Evolutionary conservation across 768 basidiomycete species (phyloP).

Genomic region (Suillus brevipes): DNA sequence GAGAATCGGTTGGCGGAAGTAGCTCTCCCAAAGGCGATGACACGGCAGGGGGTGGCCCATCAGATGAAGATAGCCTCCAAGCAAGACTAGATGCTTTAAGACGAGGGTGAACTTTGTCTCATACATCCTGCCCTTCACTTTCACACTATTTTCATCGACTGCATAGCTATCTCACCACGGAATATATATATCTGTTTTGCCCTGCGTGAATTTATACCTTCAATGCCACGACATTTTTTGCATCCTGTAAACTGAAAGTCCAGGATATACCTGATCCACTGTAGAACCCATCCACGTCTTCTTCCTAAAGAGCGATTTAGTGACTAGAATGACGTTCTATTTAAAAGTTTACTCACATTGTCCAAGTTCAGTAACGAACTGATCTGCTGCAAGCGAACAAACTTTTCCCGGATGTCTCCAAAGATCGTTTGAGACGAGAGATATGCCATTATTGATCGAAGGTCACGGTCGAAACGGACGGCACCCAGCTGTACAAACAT

Average conservation of each 20-base stretch:
- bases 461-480: constrained; percentile 90
- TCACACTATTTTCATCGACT: constrained; percentile 5
- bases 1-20: constrained; percentile 47
- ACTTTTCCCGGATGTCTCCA: constrained; percentile 91
- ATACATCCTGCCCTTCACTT: neutral
- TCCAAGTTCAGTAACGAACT: constrained; percentile 90
- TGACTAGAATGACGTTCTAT: neutral
- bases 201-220: constrained; percentile 34
- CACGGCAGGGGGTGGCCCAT: constrained; percentile 33
- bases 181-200: constrained; percentile 11
- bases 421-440: constrained; percentile 87
- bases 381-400: constrained; percentile 88
- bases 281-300: constrained; percentile 94
- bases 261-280: constrained; percentile 90
- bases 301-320: constrained; percentile 56
- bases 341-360: constrained; percentile 40
- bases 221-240: constrained; percentile 64
- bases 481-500: constrained; percentile 74
- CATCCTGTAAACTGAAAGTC: constrained; percentile 79
- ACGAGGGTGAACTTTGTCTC: constrained; percentile 46
- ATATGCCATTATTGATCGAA: constrained; percentile 80
- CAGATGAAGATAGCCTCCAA: constrained; percentile 93
- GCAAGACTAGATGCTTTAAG: constrained; percentile 89
- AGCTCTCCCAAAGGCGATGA: constrained; percentile 37
- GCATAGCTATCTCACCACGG: constrained; percentile 11